Base-by-base conservation (phyloP, 2,329 filamentous ascomycete genomes). In the Colletotrichum magnum region DNA sequence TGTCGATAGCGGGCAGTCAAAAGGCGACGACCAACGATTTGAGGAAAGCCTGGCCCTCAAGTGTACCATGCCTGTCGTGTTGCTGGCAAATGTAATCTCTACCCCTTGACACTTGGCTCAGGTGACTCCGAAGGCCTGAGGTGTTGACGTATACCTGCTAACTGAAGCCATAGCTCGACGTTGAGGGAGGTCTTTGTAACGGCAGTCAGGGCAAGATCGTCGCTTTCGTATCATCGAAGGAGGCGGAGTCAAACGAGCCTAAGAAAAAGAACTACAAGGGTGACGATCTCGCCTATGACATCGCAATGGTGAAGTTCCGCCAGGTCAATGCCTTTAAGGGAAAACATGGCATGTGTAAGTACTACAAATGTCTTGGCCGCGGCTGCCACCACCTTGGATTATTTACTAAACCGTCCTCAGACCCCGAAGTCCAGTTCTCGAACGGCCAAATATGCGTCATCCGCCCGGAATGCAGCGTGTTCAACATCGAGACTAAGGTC, bases 1-100 rank as follows among this genome's bases (percentile, higher is more conserved):
- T 12, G 15, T 13, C 4, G 61, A 64, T 15, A 1, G 43, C 50
- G 15, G 26, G 6, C 21, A 15, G 2, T 36, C 56, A n/a, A 1
- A 12, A 6, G 56, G 43, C 15, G 2, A 47, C 28, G 24, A 39
- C 6, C 56, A 58, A 2, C 56, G 56, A 2, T 58, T 48, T 12
- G 15, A 4, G 12, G 4, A 58, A 5, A 12, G 12, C 1, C 15
- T 58, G 41, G 15, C 6, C 4, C 16, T 62, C n/a, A 62, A 62
- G 36, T 15, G 36, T 1, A 5, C 21, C 16, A 62, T 52, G 50
- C 59, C 59, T 4, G 50, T 62, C 9, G n/a, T 62, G 1, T 6
- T 62, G 36, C 50, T 48, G 4, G 36, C 59, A 26, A 62, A 62
- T 24, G 59, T 18, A n/a, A n/a, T n/a, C n/a, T n/a, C n/a, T n/a